phyloP scores from a whole-genome alignment of 106 monocot species.

The Agapanthus africanus region DNA sequence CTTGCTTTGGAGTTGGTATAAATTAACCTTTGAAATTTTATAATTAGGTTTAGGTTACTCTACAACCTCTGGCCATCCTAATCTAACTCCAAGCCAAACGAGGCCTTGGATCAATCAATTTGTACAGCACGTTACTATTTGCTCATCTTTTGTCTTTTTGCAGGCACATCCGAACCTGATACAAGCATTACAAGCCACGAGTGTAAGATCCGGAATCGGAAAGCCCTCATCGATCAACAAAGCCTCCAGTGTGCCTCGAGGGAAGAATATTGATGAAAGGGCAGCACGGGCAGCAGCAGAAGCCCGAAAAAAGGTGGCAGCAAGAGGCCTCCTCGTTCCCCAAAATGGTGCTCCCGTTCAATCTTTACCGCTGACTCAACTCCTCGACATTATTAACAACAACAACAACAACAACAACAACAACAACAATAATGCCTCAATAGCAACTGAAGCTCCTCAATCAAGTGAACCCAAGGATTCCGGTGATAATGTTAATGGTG shows the following conservation, averaged over 20 bases:
- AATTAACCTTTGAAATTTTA: no score
- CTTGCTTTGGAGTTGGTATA: no score
- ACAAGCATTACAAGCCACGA: constrained; percentile 70
- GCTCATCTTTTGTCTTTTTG: background rate
- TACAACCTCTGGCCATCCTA: no score
- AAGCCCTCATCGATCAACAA: constrained; percentile 31
- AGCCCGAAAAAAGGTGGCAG: constrained; percentile 80
- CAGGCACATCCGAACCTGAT: constrained; percentile 69
- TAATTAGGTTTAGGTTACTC: no score
- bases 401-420: constrained; percentile 14
- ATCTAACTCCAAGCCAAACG: no score
- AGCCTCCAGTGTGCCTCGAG: constrained; percentile 49
- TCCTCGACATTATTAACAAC: constrained; percentile 58
- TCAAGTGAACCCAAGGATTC: no score
- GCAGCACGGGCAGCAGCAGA: constrained; percentile 89
- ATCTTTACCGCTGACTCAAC: constrained; percentile 38
- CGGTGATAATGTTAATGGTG: background rate
- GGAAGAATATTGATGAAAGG: constrained; percentile 66
- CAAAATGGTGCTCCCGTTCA: constrained; percentile 52
- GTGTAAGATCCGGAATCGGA: constrained; percentile 23
- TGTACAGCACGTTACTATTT: background rate
- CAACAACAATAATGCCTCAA: background rate
- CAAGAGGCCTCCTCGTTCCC: constrained; percentile 61
- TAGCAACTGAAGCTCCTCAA: constrained; percentile 17
- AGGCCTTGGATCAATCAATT: background rate